Base-by-base conservation (phyloP, 1,284 basidiomycete genomes). In the Malassezia dermatis region DNA sequence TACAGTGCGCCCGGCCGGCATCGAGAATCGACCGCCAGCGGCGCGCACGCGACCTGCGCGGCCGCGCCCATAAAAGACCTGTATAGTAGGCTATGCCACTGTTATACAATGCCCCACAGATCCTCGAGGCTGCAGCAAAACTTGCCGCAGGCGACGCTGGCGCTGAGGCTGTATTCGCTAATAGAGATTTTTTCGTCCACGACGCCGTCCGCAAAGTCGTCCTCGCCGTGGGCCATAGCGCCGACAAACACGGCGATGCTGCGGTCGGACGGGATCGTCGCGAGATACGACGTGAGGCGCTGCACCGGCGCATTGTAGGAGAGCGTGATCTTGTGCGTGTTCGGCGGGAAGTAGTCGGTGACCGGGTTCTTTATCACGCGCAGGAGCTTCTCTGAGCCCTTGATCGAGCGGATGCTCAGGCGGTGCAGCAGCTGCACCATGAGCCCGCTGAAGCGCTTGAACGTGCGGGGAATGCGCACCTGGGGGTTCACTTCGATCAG, bases 351-450 rank as follows among this genome's bases (percentile, higher is more conserved):
- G 75, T 99, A 90, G 72, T 96, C 93, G 1, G 84, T 85, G 37
- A 98, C 83, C 6, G 94, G 94, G 76, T 98, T 98, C 86, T 90
- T 93, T 81, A 99, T 88, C 42, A 98, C 91, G 75, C 93, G 89
- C 54, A 99, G 81, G 13, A 99, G 79, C 76, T 96, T 96, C 76
- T 99, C 93, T 3, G 88, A 86, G 0, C 93, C 93, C 69, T 94
- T 93, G 43, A 94, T 89, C 40, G 89, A 89, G 48, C 93, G 82
- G 66, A 99, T 99, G 52, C 85, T 88, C 26, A 98, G 81, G 69
- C 89, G 91, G 78, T 98, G 94, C 10, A 99, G 80, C 2, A 99
- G 81, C 84, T 99, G 93, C 2, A 99, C 93, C 94, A 99, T 99
- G 58, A 99, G 79, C 34, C 93, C 93, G 56, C 88, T 89, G 78